A percentile compares a stretch with the other conserved stretches of the same genome.
phyloP scores from a whole-genome alignment of 2,329 filamentous ascomycete species.

The Colletotrichum destructivum region DNA sequence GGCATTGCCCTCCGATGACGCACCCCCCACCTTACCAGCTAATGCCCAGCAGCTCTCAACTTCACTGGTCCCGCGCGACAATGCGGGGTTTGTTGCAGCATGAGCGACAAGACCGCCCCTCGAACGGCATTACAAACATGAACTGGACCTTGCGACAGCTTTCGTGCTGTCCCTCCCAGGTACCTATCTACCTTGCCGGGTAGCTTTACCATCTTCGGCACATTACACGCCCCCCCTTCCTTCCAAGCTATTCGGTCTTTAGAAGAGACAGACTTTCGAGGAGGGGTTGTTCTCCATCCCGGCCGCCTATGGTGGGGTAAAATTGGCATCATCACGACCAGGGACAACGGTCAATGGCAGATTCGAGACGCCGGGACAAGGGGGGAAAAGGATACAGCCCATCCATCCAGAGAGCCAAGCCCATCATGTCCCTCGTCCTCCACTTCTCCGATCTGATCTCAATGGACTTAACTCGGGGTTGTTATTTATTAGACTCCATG shows the following conservation, averaged over 20 bases:
- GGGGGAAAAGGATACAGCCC: background rate
- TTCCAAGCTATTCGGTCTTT: background rate
- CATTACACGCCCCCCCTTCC: slow-evolving; percentile 17
- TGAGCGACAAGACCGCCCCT: slow-evolving; percentile 35
- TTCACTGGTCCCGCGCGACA: slow-evolving; percentile 36
- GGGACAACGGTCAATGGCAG: slow-evolving; percentile 39
- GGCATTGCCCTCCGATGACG: slow-evolving; percentile 30
- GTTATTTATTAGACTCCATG: slow-evolving; percentile 40
- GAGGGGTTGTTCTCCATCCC: slow-evolving; percentile 12
- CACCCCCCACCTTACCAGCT: slow-evolving; percentile 26
- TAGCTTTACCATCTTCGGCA: slow-evolving; percentile 31
- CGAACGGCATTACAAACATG: slow-evolving; percentile 14
- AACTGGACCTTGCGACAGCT: slow-evolving; percentile 10
- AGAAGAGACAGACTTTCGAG: background rate
- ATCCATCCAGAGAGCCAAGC: slow-evolving; percentile 26
- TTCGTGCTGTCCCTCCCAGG: too few relatives aligned
- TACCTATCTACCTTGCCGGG: slow-evolving; percentile 19
- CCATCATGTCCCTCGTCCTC: slow-evolving; percentile 28
- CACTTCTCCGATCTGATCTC: slow-evolving; percentile 42
- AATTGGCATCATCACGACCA: slow-evolving; percentile 36
- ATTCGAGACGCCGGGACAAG: slow-evolving; percentile 8
- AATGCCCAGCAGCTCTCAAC: slow-evolving; percentile 16
- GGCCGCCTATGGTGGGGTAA: slow-evolving; percentile 33
- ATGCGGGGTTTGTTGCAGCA: slow-evolving; percentile 39
- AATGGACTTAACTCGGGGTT: slow-evolving; percentile 43